Evolutionary conservation across 495 filamentous ascomycete species (phyloP).

Genomic region (Aspergillus olivimuriae): DNA sequence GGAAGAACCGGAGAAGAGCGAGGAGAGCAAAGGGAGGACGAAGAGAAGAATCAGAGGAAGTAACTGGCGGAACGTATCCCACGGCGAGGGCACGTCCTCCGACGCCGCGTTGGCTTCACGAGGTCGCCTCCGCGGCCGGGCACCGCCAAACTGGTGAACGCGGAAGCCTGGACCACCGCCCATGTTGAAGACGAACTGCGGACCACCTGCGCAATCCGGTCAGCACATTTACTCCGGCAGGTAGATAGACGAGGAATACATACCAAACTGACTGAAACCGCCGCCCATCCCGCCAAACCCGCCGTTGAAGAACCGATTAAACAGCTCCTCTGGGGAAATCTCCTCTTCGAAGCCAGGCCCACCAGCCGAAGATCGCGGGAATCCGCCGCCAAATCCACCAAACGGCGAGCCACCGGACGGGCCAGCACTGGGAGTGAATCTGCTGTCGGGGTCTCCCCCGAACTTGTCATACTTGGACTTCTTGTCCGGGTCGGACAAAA

Average conservation of each 20-base stretch:
- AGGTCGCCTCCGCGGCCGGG: constrained; percentile 60
- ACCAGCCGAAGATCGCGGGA: constrained; percentile 43
- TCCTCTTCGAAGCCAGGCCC: constrained; percentile 75
- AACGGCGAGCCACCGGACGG: constrained; percentile 52
- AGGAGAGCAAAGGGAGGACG: constrained; percentile 77
- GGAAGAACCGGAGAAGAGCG: constrained; percentile 61
- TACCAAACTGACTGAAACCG: constrained; percentile 58
- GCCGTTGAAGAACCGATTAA: constrained; percentile 86
- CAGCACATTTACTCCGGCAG: not conserved
- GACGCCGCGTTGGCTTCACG: constrained; percentile 52
- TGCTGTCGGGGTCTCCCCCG: constrained; percentile 84
- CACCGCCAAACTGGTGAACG: constrained; percentile 81
- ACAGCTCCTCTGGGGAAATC: constrained; percentile 93
- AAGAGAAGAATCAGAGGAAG: constrained; percentile 86
- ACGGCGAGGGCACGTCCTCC: constrained; percentile 40
- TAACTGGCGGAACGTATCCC: constrained; percentile 52
- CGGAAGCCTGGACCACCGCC: constrained; percentile 75
- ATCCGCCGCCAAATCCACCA: constrained; percentile 59
- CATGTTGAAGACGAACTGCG: constrained; percentile 87
- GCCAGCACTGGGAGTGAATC: constrained; percentile 58
- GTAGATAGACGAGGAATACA: not conserved
- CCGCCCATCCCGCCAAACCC: constrained; percentile 49
- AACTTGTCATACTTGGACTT: constrained; percentile 77
- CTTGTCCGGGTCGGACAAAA: constrained; percentile 91
- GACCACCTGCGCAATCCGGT: constrained; percentile 58